Evolutionary conservation across 1,284 basidiomycete species (phyloP).

Genomic region (Termitomyces sp.): DNA sequence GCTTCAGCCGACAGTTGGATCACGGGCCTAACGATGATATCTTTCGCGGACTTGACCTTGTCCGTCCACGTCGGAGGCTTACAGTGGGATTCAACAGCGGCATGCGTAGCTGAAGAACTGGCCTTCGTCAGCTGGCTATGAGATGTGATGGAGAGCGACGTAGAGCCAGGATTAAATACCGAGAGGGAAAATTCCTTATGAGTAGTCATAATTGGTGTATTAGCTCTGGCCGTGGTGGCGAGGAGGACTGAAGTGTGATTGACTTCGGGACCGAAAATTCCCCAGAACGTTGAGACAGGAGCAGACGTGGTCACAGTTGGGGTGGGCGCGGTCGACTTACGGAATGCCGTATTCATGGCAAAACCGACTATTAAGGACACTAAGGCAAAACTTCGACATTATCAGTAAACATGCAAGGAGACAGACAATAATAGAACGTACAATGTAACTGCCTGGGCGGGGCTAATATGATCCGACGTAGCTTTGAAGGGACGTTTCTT

Average conservation of each 20-base stretch:
- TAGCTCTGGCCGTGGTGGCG: slow-evolving; percentile 27
- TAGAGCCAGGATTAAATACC: slow-evolving; percentile 43
- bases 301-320: slow-evolving; percentile 26
- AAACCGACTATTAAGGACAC: slow-evolving; percentile 65
- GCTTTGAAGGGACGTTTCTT: slow-evolving; percentile 31
- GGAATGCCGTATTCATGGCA: slow-evolving; percentile 49
- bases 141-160: slow-evolving; percentile 33
- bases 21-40: slow-evolving; percentile 23
- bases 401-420: slow-evolving; percentile 7
- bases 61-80: slow-evolving; percentile 21
- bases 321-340: slow-evolving; percentile 30
- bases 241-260: slow-evolving; percentile 34
- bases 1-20: slow-evolving; percentile 18
- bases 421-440: slow-evolving; percentile 29
- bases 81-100: slow-evolving; percentile 19
- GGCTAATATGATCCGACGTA: slow-evolving; percentile 35
- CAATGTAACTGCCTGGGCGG: slow-evolving; percentile 59
- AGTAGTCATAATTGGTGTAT: slow-evolving; percentile 35
- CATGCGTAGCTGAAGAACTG: slow-evolving; percentile 18
- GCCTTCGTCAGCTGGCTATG: slow-evolving; percentile 25
- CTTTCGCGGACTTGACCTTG: slow-evolving; percentile 20
- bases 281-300: slow-evolving; percentile 30
- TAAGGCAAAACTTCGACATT: slow-evolving; percentile 48
- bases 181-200: slow-evolving; percentile 54
- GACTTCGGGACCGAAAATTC: slow-evolving; percentile 25